phyloP scores from a whole-genome alignment of 805 yeast genomes.

The Spathaspora girioi region DNA sequence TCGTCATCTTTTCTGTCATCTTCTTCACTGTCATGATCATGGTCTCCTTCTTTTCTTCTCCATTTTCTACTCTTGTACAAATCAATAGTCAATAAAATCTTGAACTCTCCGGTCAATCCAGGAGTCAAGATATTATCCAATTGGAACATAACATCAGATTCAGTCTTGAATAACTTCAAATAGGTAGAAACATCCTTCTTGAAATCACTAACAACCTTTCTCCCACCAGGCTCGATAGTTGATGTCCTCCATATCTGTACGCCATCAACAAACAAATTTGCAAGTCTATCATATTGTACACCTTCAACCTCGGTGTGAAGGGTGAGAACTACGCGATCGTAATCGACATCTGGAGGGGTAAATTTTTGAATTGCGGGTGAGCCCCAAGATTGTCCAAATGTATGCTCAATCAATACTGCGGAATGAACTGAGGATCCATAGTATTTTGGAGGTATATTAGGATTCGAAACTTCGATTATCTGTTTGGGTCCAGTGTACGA shows the following conservation, averaged over 20 bases:
- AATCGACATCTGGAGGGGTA: constrained; percentile 42
- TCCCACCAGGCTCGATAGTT: constrained; percentile 59
- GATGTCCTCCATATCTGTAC: constrained; percentile 80
- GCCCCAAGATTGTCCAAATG: constrained; percentile 63
- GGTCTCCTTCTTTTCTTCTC: background rate
- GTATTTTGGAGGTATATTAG: constrained; percentile 17
- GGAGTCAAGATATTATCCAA: constrained; percentile 60
- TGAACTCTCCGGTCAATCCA: constrained; percentile 58
- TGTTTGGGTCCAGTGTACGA: constrained; percentile 9
- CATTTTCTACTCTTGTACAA: constrained; percentile 37
- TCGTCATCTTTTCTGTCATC: background rate
- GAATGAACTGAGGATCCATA: constrained; percentile 37
- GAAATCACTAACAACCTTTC: constrained; percentile 42
- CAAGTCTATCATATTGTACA: constrained; percentile 62
- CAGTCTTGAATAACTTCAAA: constrained; percentile 44
- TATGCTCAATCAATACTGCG: constrained; percentile 38
- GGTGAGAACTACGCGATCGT: constrained; percentile 51
- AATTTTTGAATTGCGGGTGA: constrained; percentile 43
- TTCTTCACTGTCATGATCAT: background rate
- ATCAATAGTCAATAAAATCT: constrained; percentile 46
- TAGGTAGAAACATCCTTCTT: constrained; percentile 66
- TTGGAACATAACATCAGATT: constrained; percentile 47
- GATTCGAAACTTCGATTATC: constrained; percentile 24
- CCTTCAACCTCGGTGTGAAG: constrained; percentile 53
- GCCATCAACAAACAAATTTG: constrained; percentile 59